Conservation (phyloP, 2,329 filamentous ascomycete genomes). For the Fusarium buharicum region DNA sequence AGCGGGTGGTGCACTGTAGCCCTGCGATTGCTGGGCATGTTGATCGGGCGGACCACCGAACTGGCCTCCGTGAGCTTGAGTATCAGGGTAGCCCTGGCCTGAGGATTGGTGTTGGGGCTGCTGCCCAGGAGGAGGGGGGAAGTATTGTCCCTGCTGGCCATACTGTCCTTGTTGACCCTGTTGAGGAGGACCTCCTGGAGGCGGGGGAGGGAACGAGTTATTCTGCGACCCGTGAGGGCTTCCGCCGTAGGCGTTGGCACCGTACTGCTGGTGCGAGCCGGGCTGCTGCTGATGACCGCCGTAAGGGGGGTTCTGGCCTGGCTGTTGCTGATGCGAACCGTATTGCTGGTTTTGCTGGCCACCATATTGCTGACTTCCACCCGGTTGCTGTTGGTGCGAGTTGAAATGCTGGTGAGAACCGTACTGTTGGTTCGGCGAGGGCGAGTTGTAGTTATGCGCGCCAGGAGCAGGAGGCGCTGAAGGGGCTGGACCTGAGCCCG, state of each 20-base stretch:
- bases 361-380: slow-evolving; percentile 32
- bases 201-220: slow-evolving; percentile 43
- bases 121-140: slow-evolving; percentile 38
- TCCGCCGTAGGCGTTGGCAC: slow-evolving; percentile 31
- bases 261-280: slow-evolving; percentile 38
- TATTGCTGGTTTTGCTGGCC: slow-evolving; percentile 40
- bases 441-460: slow-evolving; percentile 45
- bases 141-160: slow-evolving; percentile 36
- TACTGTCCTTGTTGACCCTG: slow-evolving; percentile 24
- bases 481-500: slow-evolving; percentile 45
- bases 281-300: slow-evolving; percentile 29
- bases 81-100: slow-evolving; percentile 38
- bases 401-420: slow-evolving; percentile 24
- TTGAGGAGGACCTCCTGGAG: slow-evolving; percentile 37
- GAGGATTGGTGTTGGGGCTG: slow-evolving; percentile 38
- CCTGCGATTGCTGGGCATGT: slow-evolving; percentile 39
- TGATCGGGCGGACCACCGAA: slow-evolving; percentile 39
- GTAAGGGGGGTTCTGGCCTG: slow-evolving; percentile 20
- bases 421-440: slow-evolving; percentile 37
- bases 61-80: slow-evolving; percentile 35
- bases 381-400: slow-evolving; percentile 41
- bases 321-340: slow-evolving; percentile 39
- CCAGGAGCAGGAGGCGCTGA: slow-evolving; percentile 42
- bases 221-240: slow-evolving; percentile 41
- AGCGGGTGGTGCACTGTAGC: slow-evolving; percentile 39